These are phyloP conservation scores for Talaromyces ruber DNA, from an alignment of 495 filamentous ascomycete species.

Conservation along the genomic window DNA sequence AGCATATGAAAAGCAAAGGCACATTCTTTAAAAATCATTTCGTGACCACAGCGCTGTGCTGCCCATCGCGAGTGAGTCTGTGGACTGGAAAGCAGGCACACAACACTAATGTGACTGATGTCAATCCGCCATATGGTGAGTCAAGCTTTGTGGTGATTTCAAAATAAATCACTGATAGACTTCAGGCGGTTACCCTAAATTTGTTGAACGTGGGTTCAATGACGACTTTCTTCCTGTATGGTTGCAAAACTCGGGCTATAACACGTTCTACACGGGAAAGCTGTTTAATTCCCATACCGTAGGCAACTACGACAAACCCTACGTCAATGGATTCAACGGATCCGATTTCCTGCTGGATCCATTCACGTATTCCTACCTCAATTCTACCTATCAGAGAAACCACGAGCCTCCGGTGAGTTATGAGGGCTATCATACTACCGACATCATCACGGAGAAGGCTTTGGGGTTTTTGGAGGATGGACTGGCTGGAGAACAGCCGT, in stretches of 20 bases:
- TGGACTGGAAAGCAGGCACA: slow-evolving; percentile 61
- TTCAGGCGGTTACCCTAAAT: slow-evolving; percentile 62
- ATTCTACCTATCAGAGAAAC: slow-evolving; percentile 58
- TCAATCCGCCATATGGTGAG: slow-evolving; percentile 52
- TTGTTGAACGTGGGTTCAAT: slow-evolving; percentile 56
- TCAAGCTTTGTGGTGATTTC: neutral
- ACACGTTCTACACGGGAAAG: slow-evolving; percentile 68
- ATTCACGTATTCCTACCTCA: slow-evolving; percentile 63
- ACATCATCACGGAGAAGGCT: slow-evolving; percentile 56
- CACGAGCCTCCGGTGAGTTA: slow-evolving; percentile 47
- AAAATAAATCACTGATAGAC: slow-evolving; percentile 6
- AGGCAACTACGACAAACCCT: slow-evolving; percentile 50
- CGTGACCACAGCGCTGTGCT: slow-evolving; percentile 55
- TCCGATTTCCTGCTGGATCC: slow-evolving; percentile 65
- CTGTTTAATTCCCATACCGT: slow-evolving; percentile 58
- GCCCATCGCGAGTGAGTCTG: slow-evolving; percentile 53
- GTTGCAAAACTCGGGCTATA: slow-evolving; percentile 62
- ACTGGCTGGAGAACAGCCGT: slow-evolving; percentile 42
- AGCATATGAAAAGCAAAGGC: slow-evolving; percentile 45
- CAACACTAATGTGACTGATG: slow-evolving; percentile 70
- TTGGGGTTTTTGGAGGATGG: slow-evolving; percentile 58
- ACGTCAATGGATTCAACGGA: slow-evolving; percentile 46
- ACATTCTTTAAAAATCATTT: slow-evolving; percentile 51
- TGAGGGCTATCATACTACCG: slow-evolving; percentile 48
- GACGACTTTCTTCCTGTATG: slow-evolving; percentile 59